Conservation (phyloP, 768 basidiomycete species). For the Mycena vitilis region DNA sequence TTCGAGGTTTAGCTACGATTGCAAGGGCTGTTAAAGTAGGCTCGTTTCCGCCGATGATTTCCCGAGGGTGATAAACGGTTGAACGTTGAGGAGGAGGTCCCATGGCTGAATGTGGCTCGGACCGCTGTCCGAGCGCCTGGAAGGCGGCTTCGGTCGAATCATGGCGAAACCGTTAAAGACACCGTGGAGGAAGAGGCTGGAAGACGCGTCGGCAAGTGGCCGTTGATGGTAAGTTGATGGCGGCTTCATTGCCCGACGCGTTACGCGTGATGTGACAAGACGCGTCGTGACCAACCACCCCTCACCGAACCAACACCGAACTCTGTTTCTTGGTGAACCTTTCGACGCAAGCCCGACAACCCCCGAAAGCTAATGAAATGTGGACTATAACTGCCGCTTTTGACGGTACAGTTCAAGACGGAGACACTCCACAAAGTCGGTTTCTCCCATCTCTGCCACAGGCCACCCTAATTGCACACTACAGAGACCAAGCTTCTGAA, state of each 20-base stretch:
- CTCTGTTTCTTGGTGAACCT: not conserved
- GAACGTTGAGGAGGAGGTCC: not conserved
- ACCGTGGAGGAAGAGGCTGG: no score
- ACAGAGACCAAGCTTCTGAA: constrained; percentile 70
- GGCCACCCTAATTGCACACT: not conserved
- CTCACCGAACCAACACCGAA: not conserved
- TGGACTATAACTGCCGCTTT: constrained; percentile 19
- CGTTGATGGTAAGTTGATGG: no score
- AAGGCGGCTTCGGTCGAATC: not conserved
- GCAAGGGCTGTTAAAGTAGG: constrained; percentile 9
- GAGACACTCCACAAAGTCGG: not conserved
- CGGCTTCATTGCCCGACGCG: no score
- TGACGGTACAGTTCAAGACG: not conserved
- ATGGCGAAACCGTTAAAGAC: constrained; percentile 1
- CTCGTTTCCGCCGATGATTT: constrained; percentile 28
- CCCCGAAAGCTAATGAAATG: constrained; percentile 11
- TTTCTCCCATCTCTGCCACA: not conserved
- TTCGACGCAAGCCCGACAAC: constrained; percentile 17
- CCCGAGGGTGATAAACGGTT: constrained; percentile 5
- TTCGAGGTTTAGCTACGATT: no score
- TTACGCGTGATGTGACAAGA: not conserved
- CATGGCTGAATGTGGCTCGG: not conserved
- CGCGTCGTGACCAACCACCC: constrained; percentile 9
- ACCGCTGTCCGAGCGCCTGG: not conserved
- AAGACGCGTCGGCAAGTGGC: no score